Base-by-base conservation (phyloP, 306 rosid genomes). In the Corylus avellana region DNA sequence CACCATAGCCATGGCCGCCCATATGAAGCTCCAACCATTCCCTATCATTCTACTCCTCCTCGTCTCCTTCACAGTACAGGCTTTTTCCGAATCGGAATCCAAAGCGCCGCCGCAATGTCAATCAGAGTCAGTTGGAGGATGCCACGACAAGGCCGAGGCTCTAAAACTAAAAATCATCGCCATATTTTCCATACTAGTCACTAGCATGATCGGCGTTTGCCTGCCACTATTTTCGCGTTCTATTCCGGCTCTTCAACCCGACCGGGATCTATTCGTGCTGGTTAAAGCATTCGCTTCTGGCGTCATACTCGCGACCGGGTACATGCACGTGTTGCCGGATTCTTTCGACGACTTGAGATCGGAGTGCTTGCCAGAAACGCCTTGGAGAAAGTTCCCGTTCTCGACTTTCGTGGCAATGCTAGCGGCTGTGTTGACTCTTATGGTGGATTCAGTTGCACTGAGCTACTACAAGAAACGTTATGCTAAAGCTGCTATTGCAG, bases 241-340 rank as follows among this genome's bases (percentile, higher is more conserved):
- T 4, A 51, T 93, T 4, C 83, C 89, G 0, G 88, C 89, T 0
- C 74, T 93, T 0, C 59, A 53, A 0, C 97, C 93, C 0, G 91
- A 86, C 50, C 56, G 80, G 7, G 56, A 89, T 46, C 7, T 85
- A 1, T 91, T 93, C 50, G 67, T 63, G 1, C 0, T 91, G 5
- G 85, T 91, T 0, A 93, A 91, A 47, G 93, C 94, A 0, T 91
- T 93, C 14, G 82, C 94, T 0, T 88, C 94, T 0, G 91, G 92
- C 0, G 98, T 93, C 42, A 93, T 93, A 5, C 91, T 93, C 0
- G 94, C 90, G 7, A 90, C 88, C 0, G 96, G 96, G 1, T 93
- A 85, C 86, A 88, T 89, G 96, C 97, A 93, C 42, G 97, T 93
- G 4, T 20, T 93, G 80, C 94, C 94, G 0, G 93, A 93, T 48